phyloP scores from a whole-genome alignment of 495 filamentous ascomycete species.

The Penicillium atrosanguineum region DNA sequence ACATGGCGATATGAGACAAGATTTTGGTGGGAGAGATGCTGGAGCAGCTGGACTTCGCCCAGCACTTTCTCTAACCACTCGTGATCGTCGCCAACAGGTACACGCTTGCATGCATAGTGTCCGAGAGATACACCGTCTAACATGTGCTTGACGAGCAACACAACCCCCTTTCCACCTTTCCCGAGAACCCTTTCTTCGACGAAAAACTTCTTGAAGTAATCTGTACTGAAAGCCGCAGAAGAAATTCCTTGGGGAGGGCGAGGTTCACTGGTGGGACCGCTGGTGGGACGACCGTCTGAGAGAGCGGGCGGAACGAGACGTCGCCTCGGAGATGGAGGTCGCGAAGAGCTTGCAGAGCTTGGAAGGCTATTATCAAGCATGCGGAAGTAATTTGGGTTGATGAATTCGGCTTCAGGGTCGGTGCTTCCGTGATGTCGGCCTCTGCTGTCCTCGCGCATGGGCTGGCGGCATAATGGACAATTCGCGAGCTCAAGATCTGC shows the following conservation, averaged over 20 bases:
- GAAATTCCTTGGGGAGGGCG: conserved; percentile 68
- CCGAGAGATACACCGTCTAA: conserved; percentile 84
- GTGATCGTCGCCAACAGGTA: conserved; percentile 93
- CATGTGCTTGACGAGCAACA: conserved; percentile 85
- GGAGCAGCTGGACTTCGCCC: conserved; percentile 86
- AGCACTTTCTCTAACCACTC: conserved; percentile 94
- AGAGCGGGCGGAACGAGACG: conserved; percentile 50
- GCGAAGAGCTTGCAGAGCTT: conserved; percentile 46
- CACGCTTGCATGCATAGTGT: conserved; percentile 93
- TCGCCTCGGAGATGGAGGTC: conserved; percentile 51
- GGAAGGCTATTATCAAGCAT: conserved; percentile 71
- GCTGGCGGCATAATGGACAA: conserved; percentile 87
- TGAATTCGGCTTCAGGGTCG: conserved; percentile 61
- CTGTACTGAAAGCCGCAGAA: conserved; percentile 78
- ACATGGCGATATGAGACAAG: conserved; percentile 97
- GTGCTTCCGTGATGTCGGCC: conserved; percentile 34
- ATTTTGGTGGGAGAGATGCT: conserved; percentile 88
- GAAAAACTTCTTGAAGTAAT: conserved; percentile 91
- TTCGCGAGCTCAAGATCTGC: conserved; percentile 53
- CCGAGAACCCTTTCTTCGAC: conserved; percentile 82
- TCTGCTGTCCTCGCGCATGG: conserved; percentile 54
- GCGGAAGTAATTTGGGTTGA: conserved; percentile 89
- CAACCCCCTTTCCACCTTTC: conserved; percentile 89
- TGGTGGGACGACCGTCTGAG: conserved; percentile 31
- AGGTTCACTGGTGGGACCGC: conserved; percentile 48